A percentile compares a stretch with the other conserved stretches of the same genome.
Evolutionary conservation across 805 yeast species (phyloP).

Genomic region (Barnettozyma salicaria): DNA sequence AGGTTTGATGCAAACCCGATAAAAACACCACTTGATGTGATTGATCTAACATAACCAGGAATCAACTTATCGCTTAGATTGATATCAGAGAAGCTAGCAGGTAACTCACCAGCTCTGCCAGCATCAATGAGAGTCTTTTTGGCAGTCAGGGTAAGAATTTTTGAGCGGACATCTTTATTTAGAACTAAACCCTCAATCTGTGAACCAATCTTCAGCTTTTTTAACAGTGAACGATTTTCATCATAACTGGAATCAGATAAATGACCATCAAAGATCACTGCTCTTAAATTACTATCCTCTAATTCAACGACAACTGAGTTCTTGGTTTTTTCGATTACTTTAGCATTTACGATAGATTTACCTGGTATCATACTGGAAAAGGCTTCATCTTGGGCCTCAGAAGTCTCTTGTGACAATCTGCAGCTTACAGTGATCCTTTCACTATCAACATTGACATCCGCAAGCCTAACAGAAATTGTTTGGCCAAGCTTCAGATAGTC

Average conservation of each 20-base stretch:
- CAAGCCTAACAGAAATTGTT: constrained; percentile 65
- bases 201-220: constrained; percentile 59
- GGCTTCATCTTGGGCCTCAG: constrained; percentile 39
- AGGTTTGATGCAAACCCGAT: constrained; percentile 74
- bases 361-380: constrained; percentile 52
- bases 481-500: constrained; percentile 82
- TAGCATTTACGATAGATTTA: constrained; percentile 50
- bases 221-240: constrained; percentile 60
- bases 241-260: constrained; percentile 71
- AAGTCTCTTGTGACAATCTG: constrained; percentile 52
- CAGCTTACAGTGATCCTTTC: constrained; percentile 66
- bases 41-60: constrained; percentile 72
- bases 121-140: constrained; percentile 65
- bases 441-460: constrained; percentile 47
- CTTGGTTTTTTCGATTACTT: constrained; percentile 67
- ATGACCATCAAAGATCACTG: constrained; percentile 70
- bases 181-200: constrained; percentile 54
- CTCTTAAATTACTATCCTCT: constrained; percentile 43
- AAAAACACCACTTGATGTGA: constrained; percentile 77
- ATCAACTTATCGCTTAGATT: constrained; percentile 40
- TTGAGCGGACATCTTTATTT: constrained; percentile 56
- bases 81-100: constrained; percentile 55
- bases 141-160: constrained; percentile 55
- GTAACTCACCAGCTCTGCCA: constrained; percentile 49
- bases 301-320: constrained; percentile 66